Evolutionary conservation across 805 yeast species (phyloP), one percentile per base, ranked within the genome.

Genomic region (Cyberlindnera meyerae): DNA sequence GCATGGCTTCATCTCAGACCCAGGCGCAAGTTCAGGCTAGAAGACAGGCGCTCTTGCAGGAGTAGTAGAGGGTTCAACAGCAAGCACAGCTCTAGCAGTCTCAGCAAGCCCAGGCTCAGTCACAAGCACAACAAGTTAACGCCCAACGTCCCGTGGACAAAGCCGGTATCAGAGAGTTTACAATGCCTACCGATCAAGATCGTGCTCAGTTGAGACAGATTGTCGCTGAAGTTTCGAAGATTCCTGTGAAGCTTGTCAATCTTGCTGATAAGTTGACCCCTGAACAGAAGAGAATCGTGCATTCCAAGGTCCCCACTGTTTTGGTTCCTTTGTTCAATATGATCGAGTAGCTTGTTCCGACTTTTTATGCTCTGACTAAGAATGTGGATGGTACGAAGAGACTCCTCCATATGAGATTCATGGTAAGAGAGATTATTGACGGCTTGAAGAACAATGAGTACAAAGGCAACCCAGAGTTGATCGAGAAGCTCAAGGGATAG

Each of bases 381-480:
- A 83, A 82, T 56, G 72, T 70, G 33, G 84, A 79, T 33, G 89
- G 85, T 8, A 82, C 95, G 2, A 78, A 76, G 51, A 74, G 84
- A 47, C 71, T 88, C 41, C 70, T 88, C 42, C 89, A 83, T 54
- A 75, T 84, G 69, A 79, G 86, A 59, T 71, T 77, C 42, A 80
- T 86, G 80, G 77, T 85, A 29, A 80, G 77, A 51, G 82, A 80
- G 54, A 82, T 86, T 42, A 62, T 80, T 47, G 93, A 85, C 34
- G 78, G 74, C 31, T 65, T 86, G 46, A 73, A 78, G 40, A 68
- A 75, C 44, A 81, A 81, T 5, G 65, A 71, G 16, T 86, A 72
- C 52, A 73, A 79, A 44, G 89, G 89, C 1, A 75, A 77, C n/a
- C 82, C 82, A 12, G 85, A 78, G 31, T 67, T 84, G 27, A 64